Base-by-base conservation (phyloP, 306 rosid species). In the Fragaria ananassa region DNA sequence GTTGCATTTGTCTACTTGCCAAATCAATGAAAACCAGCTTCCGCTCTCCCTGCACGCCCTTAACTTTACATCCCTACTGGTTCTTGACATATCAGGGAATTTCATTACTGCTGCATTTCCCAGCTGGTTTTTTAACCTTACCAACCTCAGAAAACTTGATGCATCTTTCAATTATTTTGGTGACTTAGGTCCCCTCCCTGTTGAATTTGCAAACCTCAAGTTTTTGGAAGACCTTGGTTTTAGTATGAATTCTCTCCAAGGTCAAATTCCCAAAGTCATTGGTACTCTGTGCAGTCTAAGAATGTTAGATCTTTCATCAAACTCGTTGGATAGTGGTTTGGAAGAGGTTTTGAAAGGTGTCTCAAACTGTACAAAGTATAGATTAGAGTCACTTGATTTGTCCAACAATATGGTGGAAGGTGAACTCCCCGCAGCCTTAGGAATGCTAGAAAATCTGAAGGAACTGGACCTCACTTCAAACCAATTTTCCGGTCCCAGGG, bases 161-260 rank as follows among this genome's bases (percentile, higher is more conserved):
- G 58, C 75, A 5, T 0, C 18, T 7, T 0, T 0, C 0, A 84
- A 31, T n/a, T 1, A 31, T 31, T 31, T 31, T 31, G 34, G 34
- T 1, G 0, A 31, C 34, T 50, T 84, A 1, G 3, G 71, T 18
- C 61, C 18, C 8, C 1, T 81, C 11, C 79, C 81, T 0, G 0
- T 41, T 58, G 9, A 10, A 34, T 3, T 72, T 14, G 9, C 78
- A 34, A 72, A 70, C 34, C 35, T 85, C 5, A 8, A 50, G 12
- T 49, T 35, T 47, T 46, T 62, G 0, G 21, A 75, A 64, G 25
- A 74, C 4, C 61, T 74, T 7, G 61, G 4, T 13, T 17, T 62
- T 12, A 60, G 44, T 6, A 0, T 0, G 0, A 61, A 60, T 29
- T 0, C 0, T 2, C 42, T 62, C 2, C 0, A 31, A 31, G 62